Percentiles rank a stretch among this genome's conserved stretches.
These are phyloP conservation scores for Rhynchospora breviuscula DNA, from an alignment of 176 grass and related monocot species.

Conservation along the genomic window DNA sequence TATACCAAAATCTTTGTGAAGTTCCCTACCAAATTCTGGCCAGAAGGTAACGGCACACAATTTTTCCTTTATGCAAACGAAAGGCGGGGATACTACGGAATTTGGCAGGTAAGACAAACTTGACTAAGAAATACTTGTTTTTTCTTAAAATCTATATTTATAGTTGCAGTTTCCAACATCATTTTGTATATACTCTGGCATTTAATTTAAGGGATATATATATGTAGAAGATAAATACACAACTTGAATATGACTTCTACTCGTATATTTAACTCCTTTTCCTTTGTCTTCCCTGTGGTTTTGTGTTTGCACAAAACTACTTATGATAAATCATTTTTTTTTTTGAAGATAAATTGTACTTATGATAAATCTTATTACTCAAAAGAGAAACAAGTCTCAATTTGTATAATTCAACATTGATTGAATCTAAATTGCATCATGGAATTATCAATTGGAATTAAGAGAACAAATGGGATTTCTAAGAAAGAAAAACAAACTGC, in stretches of 20 bases:
- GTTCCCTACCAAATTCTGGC: constrained; percentile 62
- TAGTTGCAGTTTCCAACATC: neutral
- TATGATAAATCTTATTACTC: neutral
- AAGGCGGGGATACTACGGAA: constrained; percentile 52
- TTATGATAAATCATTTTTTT: neutral
- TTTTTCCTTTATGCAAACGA: constrained; percentile 57
- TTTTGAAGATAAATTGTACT: too few relatives aligned
- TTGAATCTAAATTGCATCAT: neutral
- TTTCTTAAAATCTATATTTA: neutral
- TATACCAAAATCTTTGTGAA: constrained; percentile 77
- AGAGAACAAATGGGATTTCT: neutral
- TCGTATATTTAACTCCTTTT: neutral
- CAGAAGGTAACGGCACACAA: constrained; percentile 38
- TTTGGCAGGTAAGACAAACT: constrained; percentile 43
- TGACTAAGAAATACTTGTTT: too few relatives aligned
- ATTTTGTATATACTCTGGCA: neutral
- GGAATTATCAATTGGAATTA: neutral
- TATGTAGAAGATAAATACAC: too few relatives aligned
- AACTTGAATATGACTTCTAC: neutral
- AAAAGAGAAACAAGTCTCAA: neutral
- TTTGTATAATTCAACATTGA: too few relatives aligned
- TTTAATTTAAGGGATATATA: too few relatives aligned
- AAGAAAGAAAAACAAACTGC: neutral
- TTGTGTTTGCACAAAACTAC: neutral
- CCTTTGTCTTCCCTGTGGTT: neutral